Conservation (phyloP, 257 asterid genomes). For the Anisodus acutangulus region DNA sequence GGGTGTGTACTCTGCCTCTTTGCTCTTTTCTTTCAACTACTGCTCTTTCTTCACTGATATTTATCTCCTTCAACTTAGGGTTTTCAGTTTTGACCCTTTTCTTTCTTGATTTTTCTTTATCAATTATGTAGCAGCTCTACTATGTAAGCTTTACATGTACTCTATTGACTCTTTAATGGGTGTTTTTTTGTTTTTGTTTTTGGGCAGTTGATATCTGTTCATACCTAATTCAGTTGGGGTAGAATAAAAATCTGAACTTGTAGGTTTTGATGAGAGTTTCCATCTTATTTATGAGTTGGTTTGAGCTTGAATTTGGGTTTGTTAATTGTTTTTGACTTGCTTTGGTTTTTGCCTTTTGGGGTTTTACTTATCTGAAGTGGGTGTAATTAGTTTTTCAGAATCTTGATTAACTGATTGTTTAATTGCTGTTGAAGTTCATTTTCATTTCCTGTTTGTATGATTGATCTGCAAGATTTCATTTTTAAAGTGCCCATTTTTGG, state of each 20-base stretch:
- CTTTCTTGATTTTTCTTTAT: constrained; percentile 22
- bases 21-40: constrained; percentile 45
- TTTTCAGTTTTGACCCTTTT: constrained; percentile 44
- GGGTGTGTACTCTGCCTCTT: constrained; percentile 26
- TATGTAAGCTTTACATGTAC: constrained; percentile 29
- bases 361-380: neutral
- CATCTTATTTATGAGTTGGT: neutral
- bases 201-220: neutral
- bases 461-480: constrained; percentile 15
- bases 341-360: neutral
- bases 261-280: neutral
- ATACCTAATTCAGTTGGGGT: neutral
- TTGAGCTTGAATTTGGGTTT: neutral
- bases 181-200: neutral
- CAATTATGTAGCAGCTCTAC: constrained; percentile 24
- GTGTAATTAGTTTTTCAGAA: constrained; percentile 18
- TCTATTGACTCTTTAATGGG: neutral
- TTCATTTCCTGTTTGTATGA: constrained; percentile 15
- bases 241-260: neutral
- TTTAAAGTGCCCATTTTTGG: neutral
- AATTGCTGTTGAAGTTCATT: constrained; percentile 31
- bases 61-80: constrained; percentile 52
- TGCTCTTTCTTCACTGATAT: constrained; percentile 40
- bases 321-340: neutral
- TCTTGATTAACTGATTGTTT: constrained; percentile 8